Evolutionary conservation across 345 rosid species (phyloP).

Genomic region (Aurinia saxatilis): DNA sequence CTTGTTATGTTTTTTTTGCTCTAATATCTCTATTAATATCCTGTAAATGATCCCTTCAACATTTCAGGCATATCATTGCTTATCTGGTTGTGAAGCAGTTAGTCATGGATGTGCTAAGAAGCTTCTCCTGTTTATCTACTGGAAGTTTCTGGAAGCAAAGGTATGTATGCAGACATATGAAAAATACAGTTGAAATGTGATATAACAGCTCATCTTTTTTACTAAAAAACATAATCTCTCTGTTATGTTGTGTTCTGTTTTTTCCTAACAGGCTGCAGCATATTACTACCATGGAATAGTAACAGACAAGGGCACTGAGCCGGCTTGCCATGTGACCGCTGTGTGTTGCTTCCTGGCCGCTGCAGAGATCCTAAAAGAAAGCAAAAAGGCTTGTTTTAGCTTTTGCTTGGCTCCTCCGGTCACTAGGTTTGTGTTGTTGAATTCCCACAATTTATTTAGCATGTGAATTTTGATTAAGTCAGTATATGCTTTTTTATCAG

Average conservation of each 20-base stretch:
- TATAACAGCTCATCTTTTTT: background rate
- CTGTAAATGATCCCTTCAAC: background rate
- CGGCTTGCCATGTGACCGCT: constrained; percentile 51
- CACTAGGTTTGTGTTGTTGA: constrained; percentile 45
- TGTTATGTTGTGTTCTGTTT: background rate
- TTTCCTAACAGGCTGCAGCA: constrained; percentile 60
- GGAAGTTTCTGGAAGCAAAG: constrained; percentile 95
- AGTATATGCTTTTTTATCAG: constrained; percentile 27
- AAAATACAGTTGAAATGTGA: background rate
- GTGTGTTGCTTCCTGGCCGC: constrained; percentile 90
- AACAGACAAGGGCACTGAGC: constrained; percentile 80
- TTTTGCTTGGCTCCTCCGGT: constrained; percentile 75
- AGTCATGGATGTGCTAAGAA: constrained; percentile 51
- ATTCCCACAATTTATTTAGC: background rate
- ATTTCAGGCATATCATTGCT: constrained; percentile 59
- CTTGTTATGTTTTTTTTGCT: background rate
- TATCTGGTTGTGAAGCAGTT: constrained; percentile 47
- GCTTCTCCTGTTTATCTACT: constrained; percentile 69
- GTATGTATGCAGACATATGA: constrained; percentile 18
- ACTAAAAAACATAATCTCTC: background rate
- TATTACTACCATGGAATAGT: constrained; percentile 91
- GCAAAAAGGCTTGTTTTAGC: constrained; percentile 84
- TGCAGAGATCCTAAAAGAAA: constrained; percentile 62
- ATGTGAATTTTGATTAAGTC: background rate
- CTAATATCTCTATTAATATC: background rate